These are phyloP conservation scores for Chaetoscypha palmicola DNA, from an alignment of 2,329 filamentous ascomycete species.

Conservation along the genomic window DNA sequence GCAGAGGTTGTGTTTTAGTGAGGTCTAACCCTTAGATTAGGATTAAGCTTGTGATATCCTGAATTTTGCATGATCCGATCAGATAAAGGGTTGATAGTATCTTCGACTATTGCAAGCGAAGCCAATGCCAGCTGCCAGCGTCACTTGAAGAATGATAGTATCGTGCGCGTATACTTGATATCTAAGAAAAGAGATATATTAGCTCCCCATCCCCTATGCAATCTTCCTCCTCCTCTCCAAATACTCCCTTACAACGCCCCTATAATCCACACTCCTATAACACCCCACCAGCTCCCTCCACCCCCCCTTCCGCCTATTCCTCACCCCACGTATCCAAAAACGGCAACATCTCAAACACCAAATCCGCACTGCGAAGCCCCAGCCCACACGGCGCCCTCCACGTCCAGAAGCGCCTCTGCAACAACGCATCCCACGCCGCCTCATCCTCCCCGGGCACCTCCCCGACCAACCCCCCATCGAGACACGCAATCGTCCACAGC, in stretches of 20 bases:
- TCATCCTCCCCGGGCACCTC: slow-evolving; percentile 37
- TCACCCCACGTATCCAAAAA: slow-evolving; percentile 61
- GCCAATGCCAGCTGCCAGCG: too few species aligned
- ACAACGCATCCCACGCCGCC: slow-evolving; percentile 30
- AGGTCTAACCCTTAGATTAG: too few species aligned
- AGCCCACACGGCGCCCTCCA: slow-evolving; percentile 61
- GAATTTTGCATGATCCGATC: too few species aligned
- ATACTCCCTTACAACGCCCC: slow-evolving; percentile 37
- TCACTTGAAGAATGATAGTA: slow-evolving; percentile 6
- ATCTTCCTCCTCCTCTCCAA: not conserved
- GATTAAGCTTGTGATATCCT: too few species aligned
- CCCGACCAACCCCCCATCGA: slow-evolving; percentile 37
- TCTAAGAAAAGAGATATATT: too few species aligned
- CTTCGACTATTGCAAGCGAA: too few species aligned
- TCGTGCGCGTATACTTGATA: slow-evolving; percentile 2
- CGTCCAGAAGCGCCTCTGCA: slow-evolving; percentile 60
- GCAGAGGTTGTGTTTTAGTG: too few species aligned
- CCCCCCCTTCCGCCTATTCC: slow-evolving; percentile 45
- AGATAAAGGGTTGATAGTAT: too few species aligned
- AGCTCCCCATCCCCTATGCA: not conserved
- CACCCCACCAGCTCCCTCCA: slow-evolving; percentile 33
- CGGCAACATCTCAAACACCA: slow-evolving; percentile 69
- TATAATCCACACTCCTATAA: slow-evolving; percentile 40
- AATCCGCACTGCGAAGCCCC: slow-evolving; percentile 55
- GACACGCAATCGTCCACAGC: slow-evolving; percentile 58